Evolutionary conservation across 2,329 filamentous ascomycete species (phyloP), one percentile per base, ranked within the genome.

Genomic region (Phialophora expanda): DNA sequence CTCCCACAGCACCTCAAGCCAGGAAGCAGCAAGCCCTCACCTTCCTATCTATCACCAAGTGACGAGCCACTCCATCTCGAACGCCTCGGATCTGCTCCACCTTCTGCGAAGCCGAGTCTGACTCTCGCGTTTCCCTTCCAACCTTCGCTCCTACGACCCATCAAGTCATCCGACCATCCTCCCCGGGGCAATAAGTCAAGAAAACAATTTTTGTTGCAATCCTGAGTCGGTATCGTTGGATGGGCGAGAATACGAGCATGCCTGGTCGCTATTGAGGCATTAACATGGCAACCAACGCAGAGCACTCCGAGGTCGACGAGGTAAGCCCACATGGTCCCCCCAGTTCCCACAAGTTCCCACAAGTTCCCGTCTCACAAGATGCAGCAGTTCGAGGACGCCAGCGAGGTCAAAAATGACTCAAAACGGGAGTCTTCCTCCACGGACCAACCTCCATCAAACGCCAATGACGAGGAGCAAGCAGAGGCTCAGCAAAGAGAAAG

Each of bases 311-410:
- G 67, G 78, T 78, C 66, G 78, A 80, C 75, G 78, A 76, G 73
- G 79, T 81, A 72, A 32, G 70, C 53, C 22, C 4, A 24, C 28
- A 55, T 20, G 11, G 53, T 6, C 5, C 2, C 53, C 26, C 11
- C n/a, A 34, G 58, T 54, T 55, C 64, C 55, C 17, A n/a, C n/a
- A n/a, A n/a, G n/a, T n/a, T n/a, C n/a, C n/a, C n/a, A n/a, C 9
- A 57, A 50, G 62, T 65, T 22, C 20, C 5, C 9, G 46, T 34
- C 56, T 71, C 24, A 68, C 53, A n/a, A 14, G 22, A 75, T 92
- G 89, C 89, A 93, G 73, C 86, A 86, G 17, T 96, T 96, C 74
- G 92, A 96, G 80, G 92, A 97, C 82, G 92, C 91, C 62, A 81
- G 87, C 72, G 90, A 70, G 62, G 59, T 64, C 61, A 63, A 69